Conservation (phyloP, 805 yeast species). For the Lipomyces spencermartinsiae region DNA sequence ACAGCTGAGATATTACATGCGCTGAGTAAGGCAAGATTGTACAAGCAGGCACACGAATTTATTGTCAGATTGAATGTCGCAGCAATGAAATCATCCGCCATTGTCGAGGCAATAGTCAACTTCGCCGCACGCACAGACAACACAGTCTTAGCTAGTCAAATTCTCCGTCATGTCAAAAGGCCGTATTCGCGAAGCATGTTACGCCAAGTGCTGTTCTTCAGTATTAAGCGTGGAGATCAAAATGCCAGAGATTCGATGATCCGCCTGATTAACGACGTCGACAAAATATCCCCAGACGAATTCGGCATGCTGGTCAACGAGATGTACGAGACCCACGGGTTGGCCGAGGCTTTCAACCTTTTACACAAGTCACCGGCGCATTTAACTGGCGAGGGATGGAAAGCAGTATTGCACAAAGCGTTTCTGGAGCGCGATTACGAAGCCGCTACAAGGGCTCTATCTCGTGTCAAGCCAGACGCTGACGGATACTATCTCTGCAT, state of each 20-base stretch:
- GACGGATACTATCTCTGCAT: slow-evolving; percentile 12
- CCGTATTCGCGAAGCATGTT: slow-evolving; percentile 22
- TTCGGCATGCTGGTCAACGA: slow-evolving; percentile 21
- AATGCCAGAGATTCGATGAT: slow-evolving; percentile 6
- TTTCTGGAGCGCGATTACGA: slow-evolving; percentile 7
- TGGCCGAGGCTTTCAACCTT: slow-evolving; percentile 9
- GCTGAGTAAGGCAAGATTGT: slow-evolving; percentile 7
- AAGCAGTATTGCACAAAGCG: slow-evolving; percentile 12
- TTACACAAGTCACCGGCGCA: not conserved
- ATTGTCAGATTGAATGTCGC: slow-evolving; percentile 16
- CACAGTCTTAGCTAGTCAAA: slow-evolving; percentile 17
- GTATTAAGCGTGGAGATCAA: slow-evolving; percentile 7
- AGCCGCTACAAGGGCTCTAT: slow-evolving; percentile 13
- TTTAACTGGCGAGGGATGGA: slow-evolving; percentile 19
- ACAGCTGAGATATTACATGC: slow-evolving; percentile 19
- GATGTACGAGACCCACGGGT: slow-evolving; percentile 13
- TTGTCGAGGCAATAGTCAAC: slow-evolving; percentile 27
- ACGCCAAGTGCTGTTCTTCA: slow-evolving; percentile 22
- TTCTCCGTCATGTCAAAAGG: slow-evolving; percentile 10
- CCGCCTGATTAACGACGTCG: not conserved
- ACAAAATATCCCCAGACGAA: slow-evolving; percentile 21
- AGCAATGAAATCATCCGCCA: slow-evolving; percentile 4
- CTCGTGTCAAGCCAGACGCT: not conserved
- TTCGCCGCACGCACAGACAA: slow-evolving; percentile 29
- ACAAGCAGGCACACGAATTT: slow-evolving; percentile 18